A percentile compares a stretch with the other conserved stretches of the same genome.
Conservation (phyloP, 441 rosid species). For the Bruguiera hainesii region DNA sequence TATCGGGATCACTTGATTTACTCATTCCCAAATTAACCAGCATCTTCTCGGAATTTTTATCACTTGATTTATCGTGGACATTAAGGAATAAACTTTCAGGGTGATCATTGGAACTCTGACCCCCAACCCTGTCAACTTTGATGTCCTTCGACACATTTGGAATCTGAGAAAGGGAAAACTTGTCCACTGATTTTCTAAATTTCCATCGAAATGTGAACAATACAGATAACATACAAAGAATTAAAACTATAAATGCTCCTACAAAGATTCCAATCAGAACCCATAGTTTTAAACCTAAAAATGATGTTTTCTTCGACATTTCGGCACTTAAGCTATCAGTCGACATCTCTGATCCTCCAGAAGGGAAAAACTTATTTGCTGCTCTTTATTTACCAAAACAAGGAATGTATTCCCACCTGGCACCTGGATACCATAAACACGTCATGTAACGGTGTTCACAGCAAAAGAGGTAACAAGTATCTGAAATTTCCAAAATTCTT, state of each 20-base stretch:
- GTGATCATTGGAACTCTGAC: conserved; percentile 38
- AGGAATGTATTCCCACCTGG: conserved; percentile 23
- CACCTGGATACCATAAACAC: conserved; percentile 38
- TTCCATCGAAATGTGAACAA: conserved; percentile 68
- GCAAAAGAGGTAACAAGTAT: conserved; percentile 2
- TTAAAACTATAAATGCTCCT: conserved; percentile 57
- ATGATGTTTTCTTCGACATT: conserved; percentile 61
- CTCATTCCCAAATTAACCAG: conserved; percentile 51
- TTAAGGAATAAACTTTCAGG: conserved; percentile 36
- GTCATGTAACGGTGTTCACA: conserved; percentile 7
- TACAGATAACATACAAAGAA: conserved; percentile 56
- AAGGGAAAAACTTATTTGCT: conserved; percentile 8
- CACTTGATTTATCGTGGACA: conserved; percentile 57
- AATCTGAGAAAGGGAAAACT: conserved; percentile 60
- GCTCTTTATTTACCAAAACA: conserved; percentile 22
- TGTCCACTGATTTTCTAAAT: conserved; percentile 48
- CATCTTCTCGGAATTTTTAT: conserved; percentile 59
- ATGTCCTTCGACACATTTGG: conserved; percentile 85
- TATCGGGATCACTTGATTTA: conserved; percentile 77
- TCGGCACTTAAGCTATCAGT: conserved; percentile 56
- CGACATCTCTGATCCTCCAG: conserved; percentile 56
- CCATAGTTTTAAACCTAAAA: conserved; percentile 83
- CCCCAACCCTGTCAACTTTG: conserved; percentile 66
- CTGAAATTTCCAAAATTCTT: conserved; percentile 12
- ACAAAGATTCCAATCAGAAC: conserved; percentile 73